Conservation (phyloP, 345 rosid species). For the Salix brachista region DNA sequence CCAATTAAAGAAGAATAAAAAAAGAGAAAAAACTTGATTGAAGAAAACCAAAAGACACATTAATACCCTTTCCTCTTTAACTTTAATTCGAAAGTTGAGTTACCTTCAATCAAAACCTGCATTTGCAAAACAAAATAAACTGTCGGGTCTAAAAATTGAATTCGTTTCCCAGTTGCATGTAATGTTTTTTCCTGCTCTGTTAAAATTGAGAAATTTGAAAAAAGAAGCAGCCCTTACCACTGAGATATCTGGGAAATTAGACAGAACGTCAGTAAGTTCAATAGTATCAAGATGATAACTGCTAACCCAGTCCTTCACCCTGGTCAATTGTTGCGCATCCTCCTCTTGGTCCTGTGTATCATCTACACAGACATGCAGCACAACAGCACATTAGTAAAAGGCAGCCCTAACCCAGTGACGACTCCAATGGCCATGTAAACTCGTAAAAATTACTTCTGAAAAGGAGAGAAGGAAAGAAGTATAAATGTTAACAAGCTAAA, state of each 20-base stretch:
- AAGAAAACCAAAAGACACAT: conserved; percentile 5
- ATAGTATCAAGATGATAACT: conserved; percentile 45
- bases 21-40: not conserved
- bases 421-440: not conserved
- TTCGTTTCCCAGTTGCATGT: not conserved
- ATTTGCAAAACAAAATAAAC: conserved; percentile 13
- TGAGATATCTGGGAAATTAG: conserved; percentile 82
- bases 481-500: not conserved
- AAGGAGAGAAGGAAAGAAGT: conserved; percentile 1
- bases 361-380: conserved; percentile 34
- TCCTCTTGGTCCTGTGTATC: conserved; percentile 80
- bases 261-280: conserved; percentile 67
- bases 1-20: conserved; percentile 10
- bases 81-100: conserved; percentile 15
- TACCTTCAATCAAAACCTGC: conserved; percentile 89
- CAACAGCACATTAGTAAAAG: conserved; percentile 1
- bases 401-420: not conserved
- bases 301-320: conserved; percentile 81
- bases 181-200: not conserved
- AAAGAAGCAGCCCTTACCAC: conserved; percentile 37
- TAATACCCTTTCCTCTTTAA: conserved; percentile 13
- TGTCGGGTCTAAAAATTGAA: not conserved
- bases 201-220: not conserved
- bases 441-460: not conserved
- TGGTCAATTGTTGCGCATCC: conserved; percentile 68